Conservation (phyloP, 345 rosid genomes). For the Eucalyptus sp. region DNA sequence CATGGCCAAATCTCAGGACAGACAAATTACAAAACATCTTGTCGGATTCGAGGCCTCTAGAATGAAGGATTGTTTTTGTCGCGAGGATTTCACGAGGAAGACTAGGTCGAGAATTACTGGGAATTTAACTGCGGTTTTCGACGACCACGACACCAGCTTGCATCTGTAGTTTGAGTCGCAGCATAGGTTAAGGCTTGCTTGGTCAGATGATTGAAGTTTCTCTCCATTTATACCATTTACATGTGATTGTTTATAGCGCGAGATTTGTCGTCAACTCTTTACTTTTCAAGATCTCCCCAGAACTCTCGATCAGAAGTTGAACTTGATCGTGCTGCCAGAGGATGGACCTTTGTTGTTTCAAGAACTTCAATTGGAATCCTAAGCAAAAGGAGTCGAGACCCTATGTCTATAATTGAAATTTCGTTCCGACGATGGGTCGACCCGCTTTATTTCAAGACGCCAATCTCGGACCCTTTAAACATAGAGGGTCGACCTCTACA, state of each 20-base stretch:
- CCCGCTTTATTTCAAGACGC: background rate
- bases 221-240: background rate
- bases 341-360: background rate
- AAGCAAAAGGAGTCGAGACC: background rate
- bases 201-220: background rate
- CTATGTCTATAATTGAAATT: background rate
- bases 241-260: background rate
- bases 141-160: background rate
- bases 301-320: background rate
- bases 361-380: background rate
- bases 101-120: background rate
- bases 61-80: background rate
- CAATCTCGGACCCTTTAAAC: background rate
- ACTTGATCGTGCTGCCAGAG: background rate
- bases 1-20: background rate
- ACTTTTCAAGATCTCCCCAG: background rate
- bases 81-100: background rate
- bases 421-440: background rate
- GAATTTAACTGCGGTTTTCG: background rate
- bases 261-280: background rate
- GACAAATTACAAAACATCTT: background rate
- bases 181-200: background rate
- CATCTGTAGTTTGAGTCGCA: background rate
- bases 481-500: background rate
- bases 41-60: slow-evolving; percentile 10